Conservation (phyloP, 2,329 filamentous ascomycete genomes). For the Fonsecaea multimorphosa region DNA sequence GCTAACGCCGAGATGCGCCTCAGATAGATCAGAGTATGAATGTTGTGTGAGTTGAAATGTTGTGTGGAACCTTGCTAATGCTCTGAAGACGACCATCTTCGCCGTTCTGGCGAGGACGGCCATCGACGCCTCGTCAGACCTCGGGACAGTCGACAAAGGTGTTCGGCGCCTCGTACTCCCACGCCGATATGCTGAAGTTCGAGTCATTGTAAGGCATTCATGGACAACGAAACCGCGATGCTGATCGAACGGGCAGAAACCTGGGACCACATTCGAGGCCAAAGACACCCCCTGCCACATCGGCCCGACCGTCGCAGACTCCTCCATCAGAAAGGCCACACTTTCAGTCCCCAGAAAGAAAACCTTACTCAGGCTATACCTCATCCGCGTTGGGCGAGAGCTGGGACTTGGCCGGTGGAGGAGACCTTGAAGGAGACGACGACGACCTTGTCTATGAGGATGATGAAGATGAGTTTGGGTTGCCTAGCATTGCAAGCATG, state of each 20-base stretch:
- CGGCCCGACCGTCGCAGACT: constrained; percentile 32
- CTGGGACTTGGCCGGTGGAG: constrained; percentile 74
- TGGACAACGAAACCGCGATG: neutral
- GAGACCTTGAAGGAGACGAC: constrained; percentile 70
- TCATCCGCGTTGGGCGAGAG: constrained; percentile 75
- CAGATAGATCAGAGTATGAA: constrained; percentile 51
- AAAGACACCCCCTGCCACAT: constrained; percentile 41
- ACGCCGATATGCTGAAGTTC: constrained; percentile 91
- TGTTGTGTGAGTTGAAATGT: constrained; percentile 13
- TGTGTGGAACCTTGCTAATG: constrained; percentile 34
- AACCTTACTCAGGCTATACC: constrained; percentile 47
- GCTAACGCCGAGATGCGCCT: constrained; percentile 26
- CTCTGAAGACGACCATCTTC: constrained; percentile 71
- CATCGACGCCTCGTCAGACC: constrained; percentile 60
- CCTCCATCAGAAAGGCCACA: constrained; percentile 26
- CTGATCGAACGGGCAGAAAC: constrained; percentile 22
- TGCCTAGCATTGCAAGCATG: constrained; percentile 92
- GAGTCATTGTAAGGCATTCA: constrained; percentile 69
- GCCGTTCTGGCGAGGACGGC: constrained; percentile 79
- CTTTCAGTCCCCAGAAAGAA: constrained; percentile 37
- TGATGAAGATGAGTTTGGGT: constrained; percentile 91
- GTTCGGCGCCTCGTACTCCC: constrained; percentile 93
- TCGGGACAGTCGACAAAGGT: constrained; percentile 72
- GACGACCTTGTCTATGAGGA: constrained; percentile 79
- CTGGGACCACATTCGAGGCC: constrained; percentile 41